Conservation (phyloP, 1,139 yeast species). For the Geotrichum reessii region DNA sequence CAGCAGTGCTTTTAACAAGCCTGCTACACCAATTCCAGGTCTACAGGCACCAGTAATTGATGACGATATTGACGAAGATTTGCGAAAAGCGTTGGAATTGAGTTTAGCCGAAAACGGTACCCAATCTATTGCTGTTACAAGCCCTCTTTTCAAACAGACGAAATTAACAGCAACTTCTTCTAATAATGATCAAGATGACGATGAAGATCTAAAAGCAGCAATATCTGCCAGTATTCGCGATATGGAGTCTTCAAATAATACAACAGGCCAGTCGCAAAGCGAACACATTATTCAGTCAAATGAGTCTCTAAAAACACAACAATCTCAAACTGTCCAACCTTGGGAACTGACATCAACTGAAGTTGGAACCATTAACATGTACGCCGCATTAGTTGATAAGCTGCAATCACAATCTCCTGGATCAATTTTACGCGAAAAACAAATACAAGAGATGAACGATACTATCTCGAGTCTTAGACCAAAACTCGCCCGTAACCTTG, state of each 20-base stretch:
- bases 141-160: constrained; percentile 10
- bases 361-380: constrained; percentile 62
- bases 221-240: constrained; percentile 89
- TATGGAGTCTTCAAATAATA: constrained; percentile 36
- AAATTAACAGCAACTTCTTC: constrained; percentile 12
- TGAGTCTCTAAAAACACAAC: constrained; percentile 23
- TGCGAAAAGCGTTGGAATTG: constrained; percentile 70
- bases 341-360: constrained; percentile 51
- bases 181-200: constrained; percentile 57
- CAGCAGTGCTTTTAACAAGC: constrained; percentile 5
- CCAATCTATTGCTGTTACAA: constrained; percentile 13
- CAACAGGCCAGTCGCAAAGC: constrained; percentile 16
- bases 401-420: constrained; percentile 48
- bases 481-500: constrained; percentile 60
- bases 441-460: constrained; percentile 58
- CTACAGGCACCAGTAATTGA: constrained; percentile 18
- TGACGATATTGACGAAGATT: constrained; percentile 67
- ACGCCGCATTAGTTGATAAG: constrained; percentile 58
- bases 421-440: constrained; percentile 55
- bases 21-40: neutral
- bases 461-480: constrained; percentile 66
- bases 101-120: constrained; percentile 56
- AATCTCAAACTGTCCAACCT: constrained; percentile 15
- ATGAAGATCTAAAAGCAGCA: constrained; percentile 88
- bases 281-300: constrained; percentile 15